Evolutionary conservation across 805 yeast species (phyloP).

Genomic region (Wickerhamomyces silvicola): DNA sequence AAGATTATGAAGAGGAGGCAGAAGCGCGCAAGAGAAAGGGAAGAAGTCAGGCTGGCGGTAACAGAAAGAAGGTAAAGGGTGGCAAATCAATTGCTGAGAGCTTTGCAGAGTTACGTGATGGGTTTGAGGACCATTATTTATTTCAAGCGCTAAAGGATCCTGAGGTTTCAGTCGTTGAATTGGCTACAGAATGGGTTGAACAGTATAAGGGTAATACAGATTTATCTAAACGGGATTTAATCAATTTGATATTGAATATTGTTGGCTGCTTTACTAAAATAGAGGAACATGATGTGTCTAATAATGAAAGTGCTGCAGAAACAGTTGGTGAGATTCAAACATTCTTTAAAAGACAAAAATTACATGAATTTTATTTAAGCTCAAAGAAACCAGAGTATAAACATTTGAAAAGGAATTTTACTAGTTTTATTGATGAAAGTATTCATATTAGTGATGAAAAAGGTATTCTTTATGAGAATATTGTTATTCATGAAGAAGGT

Average conservation of each 20-base stretch:
- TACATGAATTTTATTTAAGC: slow-evolving; percentile 64
- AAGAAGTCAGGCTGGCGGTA: slow-evolving; percentile 2
- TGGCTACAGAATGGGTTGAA: slow-evolving; percentile 55
- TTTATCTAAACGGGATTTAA: slow-evolving; percentile 49
- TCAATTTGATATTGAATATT: slow-evolving; percentile 63
- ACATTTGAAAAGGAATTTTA: slow-evolving; percentile 47
- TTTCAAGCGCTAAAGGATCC: slow-evolving; percentile 46
- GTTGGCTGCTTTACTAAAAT: slow-evolving; percentile 67
- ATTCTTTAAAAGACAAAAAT: slow-evolving; percentile 49
- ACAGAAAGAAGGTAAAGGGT: slow-evolving; percentile 4
- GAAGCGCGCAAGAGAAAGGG: slow-evolving; percentile 9
- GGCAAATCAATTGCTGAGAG: slow-evolving; percentile 16
- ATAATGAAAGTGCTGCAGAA: slow-evolving; percentile 61
- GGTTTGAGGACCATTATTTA: slow-evolving; percentile 39
- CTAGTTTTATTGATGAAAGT: slow-evolving; percentile 49
- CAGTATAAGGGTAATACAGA: slow-evolving; percentile 37
- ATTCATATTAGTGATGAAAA: slow-evolving; percentile 51
- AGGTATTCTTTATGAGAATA: slow-evolving; percentile 45
- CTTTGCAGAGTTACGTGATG: slow-evolving; percentile 32
- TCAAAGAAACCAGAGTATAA: slow-evolving; percentile 41
- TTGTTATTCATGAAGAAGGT: slow-evolving; percentile 23
- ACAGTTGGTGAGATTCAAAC: slow-evolving; percentile 70
- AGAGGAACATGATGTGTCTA: slow-evolving; percentile 69
- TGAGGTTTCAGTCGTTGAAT: slow-evolving; percentile 43
- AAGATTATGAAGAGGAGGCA: slow-evolving; percentile 15